These are phyloP conservation scores for Chlorella sp. DNA, from an alignment of 139 green algal genomes.

Conservation along the genomic window DNA sequence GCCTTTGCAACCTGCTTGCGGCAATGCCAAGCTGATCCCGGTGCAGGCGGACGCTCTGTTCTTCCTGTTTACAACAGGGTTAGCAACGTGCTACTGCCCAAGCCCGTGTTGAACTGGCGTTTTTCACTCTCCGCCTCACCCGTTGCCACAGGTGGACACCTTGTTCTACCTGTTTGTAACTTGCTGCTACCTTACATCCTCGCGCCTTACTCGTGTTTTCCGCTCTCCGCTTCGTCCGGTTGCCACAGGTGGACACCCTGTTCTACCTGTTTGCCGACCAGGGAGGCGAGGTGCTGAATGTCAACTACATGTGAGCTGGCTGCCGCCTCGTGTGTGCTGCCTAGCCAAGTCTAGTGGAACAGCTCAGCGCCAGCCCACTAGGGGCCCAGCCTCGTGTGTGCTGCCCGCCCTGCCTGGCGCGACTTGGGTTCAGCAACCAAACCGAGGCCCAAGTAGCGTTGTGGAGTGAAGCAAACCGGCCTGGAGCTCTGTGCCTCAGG, in stretches of 20 bases:
- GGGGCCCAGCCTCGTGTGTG: neutral
- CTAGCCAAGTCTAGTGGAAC: too few relatives aligned
- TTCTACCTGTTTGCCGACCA: slow-evolving; percentile 36
- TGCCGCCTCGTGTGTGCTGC: too few relatives aligned
- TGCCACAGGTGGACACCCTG: slow-evolving; percentile 29
- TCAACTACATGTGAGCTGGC: slow-evolving; percentile 11
- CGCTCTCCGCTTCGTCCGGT: neutral
- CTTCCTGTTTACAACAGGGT: neutral
- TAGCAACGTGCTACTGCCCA: neutral
- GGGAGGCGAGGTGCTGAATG: slow-evolving; percentile 1
- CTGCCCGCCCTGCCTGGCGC: neutral
- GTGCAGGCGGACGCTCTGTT: neutral
- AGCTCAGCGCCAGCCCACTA: too few relatives aligned
- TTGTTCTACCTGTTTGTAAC: neutral
- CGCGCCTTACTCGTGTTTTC: neutral
- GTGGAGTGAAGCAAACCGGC: too few relatives aligned
- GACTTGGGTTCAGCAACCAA: neutral
- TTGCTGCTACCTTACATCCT: neutral
- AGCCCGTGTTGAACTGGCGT: neutral
- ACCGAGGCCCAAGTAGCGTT: too few relatives aligned
- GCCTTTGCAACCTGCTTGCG: too few relatives aligned
- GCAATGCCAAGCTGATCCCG: neutral
- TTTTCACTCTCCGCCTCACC: neutral
- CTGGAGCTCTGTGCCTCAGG: neutral
- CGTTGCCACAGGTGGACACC: neutral